Evolutionary conservation across 2,329 filamentous ascomycete species (phyloP), one percentile per base, ranked within the genome.

Genomic region (Didymella exigua): DNA sequence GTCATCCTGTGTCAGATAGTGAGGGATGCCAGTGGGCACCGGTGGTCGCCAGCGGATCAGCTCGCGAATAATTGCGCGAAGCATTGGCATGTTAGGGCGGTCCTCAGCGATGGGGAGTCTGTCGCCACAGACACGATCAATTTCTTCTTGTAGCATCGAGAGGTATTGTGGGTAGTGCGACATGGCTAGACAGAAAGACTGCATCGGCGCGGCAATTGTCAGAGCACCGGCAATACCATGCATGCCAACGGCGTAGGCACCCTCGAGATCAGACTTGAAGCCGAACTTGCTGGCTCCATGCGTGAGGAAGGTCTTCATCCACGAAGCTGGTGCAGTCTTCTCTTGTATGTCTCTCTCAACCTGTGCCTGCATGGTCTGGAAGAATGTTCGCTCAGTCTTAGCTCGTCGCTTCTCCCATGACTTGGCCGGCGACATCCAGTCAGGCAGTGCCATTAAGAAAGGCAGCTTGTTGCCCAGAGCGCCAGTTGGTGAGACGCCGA

Each of bases 1-100:
- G 50, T 87, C 84, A 43, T 86, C 84, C 41, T 80, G 69, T 1
- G 81, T 74, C 13, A 81, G 77, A 38, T 74, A 77, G 66, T 87
- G 84, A 2, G 84, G 84, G 30, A 86, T 80, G 46, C 74, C 75
- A 24, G 75, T 76, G 4, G 75, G 75, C 24, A 77, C 75, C 31
- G 74, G 72, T 21, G 78, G 78, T 21, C 78, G 75, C 78, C 78
- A 81, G 52, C 78, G 72, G 29, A 77, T 63, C 38, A 68, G 69
- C 54, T 77, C 75, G 18, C 73, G 67, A 42, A 77, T 75, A 45
- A 74, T 57, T 18, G 75, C 75, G 36, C 75, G 68, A 18, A 77
- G 60, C 46, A 75, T 72, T 1, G 75, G 75, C n/a, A 77, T 64
- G 30, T 73, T 70, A 8, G 74, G 72, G 44, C 73, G 67, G 45